Conservation (phyloP, 2,329 filamentous ascomycete species). For the Pseudohalonectria lignicola region DNA sequence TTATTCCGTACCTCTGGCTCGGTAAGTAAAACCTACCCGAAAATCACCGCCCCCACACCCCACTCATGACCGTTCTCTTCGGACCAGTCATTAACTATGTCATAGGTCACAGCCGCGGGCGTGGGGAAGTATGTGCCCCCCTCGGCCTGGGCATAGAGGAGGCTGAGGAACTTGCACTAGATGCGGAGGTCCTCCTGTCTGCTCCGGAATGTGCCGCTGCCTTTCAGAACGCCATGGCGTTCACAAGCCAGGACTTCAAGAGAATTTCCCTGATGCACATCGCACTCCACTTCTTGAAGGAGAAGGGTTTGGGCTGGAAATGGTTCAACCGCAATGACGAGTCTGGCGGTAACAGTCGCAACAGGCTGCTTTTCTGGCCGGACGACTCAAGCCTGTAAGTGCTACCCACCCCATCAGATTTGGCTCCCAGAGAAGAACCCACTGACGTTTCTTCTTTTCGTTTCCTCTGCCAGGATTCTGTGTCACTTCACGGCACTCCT, state of each 20-base stretch:
- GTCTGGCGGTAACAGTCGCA: not conserved
- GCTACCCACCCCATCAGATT: too few relatives aligned
- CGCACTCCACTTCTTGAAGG: not conserved
- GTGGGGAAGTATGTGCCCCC: not conserved
- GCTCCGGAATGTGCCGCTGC: not conserved
- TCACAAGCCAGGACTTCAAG: not conserved
- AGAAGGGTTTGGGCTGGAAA: not conserved
- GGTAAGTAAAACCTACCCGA: too few relatives aligned
- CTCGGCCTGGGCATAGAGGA: not conserved
- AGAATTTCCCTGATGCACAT: not conserved
- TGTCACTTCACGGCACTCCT: too few relatives aligned
- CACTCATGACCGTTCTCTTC: too few relatives aligned
- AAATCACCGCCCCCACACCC: too few relatives aligned
- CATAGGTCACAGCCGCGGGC: not conserved
- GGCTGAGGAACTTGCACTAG: not conserved
- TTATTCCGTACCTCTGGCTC: not conserved
- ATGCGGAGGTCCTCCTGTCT: not conserved
- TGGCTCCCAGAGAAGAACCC: too few relatives aligned
- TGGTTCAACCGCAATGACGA: not conserved
- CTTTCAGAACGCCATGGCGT: not conserved
- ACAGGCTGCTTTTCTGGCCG: not conserved
- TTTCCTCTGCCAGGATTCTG: too few relatives aligned
- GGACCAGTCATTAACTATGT: too few relatives aligned
- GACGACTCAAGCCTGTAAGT: slow-evolving; percentile 2
- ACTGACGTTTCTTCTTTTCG: too few relatives aligned